Evolutionary conservation across 1,284 basidiomycete species (phyloP).

Genomic region (Ceratorhiza oryzae-sativae): DNA sequence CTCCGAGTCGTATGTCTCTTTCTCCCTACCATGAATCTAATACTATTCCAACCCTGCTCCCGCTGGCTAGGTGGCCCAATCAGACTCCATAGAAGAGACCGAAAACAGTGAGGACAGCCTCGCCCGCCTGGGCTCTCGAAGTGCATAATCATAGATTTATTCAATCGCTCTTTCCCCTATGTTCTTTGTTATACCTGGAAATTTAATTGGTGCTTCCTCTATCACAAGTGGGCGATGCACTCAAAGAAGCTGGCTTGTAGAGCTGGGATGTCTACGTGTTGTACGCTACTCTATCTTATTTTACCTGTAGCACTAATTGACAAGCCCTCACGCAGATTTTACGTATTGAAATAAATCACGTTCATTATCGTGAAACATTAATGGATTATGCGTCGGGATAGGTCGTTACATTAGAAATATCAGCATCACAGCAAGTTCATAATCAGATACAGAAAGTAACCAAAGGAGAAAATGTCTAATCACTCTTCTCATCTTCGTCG

Average conservation of each 20-base stretch:
- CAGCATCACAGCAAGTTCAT: neutral
- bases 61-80: constrained; percentile 43
- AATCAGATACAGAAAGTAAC: neutral
- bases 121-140: constrained; percentile 44
- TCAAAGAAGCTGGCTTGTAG: constrained; percentile 39
- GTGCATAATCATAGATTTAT: constrained; percentile 35
- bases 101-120: constrained; percentile 46
- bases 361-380: neutral
- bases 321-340: neutral
- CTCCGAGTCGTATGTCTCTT: constrained; percentile 71
- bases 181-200: constrained; percentile 8
- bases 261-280: neutral
- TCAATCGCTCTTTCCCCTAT: constrained; percentile 21
- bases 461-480: neutral
- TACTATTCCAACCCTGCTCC: neutral
- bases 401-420: constrained; percentile 18
- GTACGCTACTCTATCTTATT: neutral
- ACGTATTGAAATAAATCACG: neutral
- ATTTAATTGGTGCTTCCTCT: constrained; percentile 17
- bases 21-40: neutral
- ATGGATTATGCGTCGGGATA: neutral
- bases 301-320: neutral
- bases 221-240: constrained; percentile 31
- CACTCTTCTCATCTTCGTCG: constrained; percentile 20
- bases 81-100: constrained; percentile 44